A percentile compares a stretch with the other conserved stretches of the same genome.
Conservation (phyloP, 2,329 filamentous ascomycete genomes). For the Fusarium sp. region DNA sequence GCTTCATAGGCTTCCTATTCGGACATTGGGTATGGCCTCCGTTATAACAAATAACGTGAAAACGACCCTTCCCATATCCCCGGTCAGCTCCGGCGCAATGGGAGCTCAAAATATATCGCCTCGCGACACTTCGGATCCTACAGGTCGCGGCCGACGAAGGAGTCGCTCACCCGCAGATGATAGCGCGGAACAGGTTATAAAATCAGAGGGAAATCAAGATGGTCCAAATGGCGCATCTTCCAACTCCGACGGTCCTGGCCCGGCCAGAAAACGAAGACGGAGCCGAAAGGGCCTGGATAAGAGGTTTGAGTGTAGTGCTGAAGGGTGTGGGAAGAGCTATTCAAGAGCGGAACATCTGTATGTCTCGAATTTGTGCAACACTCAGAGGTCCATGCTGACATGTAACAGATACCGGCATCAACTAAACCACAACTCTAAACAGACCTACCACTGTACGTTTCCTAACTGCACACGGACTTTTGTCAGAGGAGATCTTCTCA, state of each 20-base stretch:
- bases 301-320: conserved; percentile 84
- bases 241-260: conserved; percentile 64
- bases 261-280: conserved; percentile 74
- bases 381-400: conserved; percentile 18
- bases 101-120: conserved; percentile 54
- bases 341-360: conserved; percentile 95
- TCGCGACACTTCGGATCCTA: conserved; percentile 49
- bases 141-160: conserved; percentile 55
- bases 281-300: conserved; percentile 85
- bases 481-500: conserved; percentile 91
- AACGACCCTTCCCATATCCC: conserved; percentile 53
- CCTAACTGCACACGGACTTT: conserved; percentile 91
- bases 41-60: conserved; percentile 47
- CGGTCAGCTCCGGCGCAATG: conserved; percentile 56
- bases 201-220: conserved; percentile 49
- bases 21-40: conserved; percentile 44
- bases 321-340: conserved; percentile 94
- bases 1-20: conserved; percentile 1
- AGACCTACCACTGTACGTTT: conserved; percentile 94
- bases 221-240: conserved; percentile 59
- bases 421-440: conserved; percentile 94
- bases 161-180: conserved; percentile 59
- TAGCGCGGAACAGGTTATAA: conserved; percentile 55
- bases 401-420: conserved; percentile 81
- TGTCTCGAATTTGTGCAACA: conserved; percentile 48